phyloP scores from a whole-genome alignment of 306 rosid species.

The Vicia villosa region DNA sequence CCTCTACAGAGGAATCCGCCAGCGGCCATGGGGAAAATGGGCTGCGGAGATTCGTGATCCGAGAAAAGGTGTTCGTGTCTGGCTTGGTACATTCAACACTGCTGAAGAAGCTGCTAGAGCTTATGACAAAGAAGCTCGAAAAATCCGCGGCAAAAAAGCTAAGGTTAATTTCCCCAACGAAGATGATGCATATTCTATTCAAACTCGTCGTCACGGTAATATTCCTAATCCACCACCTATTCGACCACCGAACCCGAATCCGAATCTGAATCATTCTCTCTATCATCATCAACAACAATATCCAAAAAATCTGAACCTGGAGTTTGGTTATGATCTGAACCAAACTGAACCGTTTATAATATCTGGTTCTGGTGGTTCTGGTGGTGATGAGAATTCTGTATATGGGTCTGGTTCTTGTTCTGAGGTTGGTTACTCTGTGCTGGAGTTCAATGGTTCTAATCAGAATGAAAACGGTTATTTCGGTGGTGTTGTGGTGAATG shows the following conservation, averaged over 20 bases:
- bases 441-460: slow-evolving; percentile 26
- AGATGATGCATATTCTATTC: slow-evolving; percentile 44
- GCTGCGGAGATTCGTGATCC: slow-evolving; percentile 98
- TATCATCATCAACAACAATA: slow-evolving; percentile 25
- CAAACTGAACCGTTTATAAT: slow-evolving; percentile 32
- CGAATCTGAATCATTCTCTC: slow-evolving; percentile 16
- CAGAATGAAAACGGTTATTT: slow-evolving; percentile 16
- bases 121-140: slow-evolving; percentile 84
- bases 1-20: slow-evolving; percentile 87
- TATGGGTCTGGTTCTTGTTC: slow-evolving; percentile 40
- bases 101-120: slow-evolving; percentile 97
- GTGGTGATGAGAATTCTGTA: slow-evolving; percentile 43
- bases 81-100: slow-evolving; percentile 93
- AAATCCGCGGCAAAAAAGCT: slow-evolving; percentile 87
- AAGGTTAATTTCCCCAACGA: slow-evolving; percentile 92
- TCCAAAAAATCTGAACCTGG: slow-evolving; percentile 44
- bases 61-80: slow-evolving; percentile 87
- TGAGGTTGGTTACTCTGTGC: slow-evolving; percentile 41
- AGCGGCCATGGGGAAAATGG: slow-evolving; percentile 98
- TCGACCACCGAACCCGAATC: neutral
- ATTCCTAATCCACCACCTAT: slow-evolving; percentile 23
- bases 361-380: slow-evolving; percentile 26
- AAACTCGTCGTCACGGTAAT: neutral
- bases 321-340: slow-evolving; percentile 62
- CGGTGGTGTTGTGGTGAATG: neutral